These are phyloP conservation scores for Venturia asperata DNA, from an alignment of 2,329 filamentous ascomycete species.

Conservation along the genomic window DNA sequence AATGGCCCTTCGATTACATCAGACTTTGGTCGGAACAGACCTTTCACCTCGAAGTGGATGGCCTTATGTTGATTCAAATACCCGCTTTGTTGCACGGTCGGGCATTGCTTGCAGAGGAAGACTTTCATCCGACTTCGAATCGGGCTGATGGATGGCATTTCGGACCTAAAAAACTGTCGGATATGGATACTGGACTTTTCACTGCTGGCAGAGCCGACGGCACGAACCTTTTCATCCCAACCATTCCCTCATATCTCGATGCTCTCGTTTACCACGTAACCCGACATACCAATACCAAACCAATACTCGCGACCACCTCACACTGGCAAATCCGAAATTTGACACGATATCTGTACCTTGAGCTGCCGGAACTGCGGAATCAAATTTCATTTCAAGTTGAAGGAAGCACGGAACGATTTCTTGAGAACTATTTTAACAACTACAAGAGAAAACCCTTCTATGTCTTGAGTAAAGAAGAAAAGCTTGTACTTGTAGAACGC, in stretches of 20 bases:
- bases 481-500: background rate
- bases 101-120: background rate
- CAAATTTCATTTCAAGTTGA: background rate
- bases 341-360: slow-evolving; percentile 6
- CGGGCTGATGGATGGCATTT: slow-evolving; percentile 13
- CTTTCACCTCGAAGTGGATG: slow-evolving; percentile 9
- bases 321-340: slow-evolving; percentile 11
- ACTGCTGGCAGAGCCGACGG: background rate
- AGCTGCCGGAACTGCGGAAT: slow-evolving; percentile 10
- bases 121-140: slow-evolving; percentile 15
- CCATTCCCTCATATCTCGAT: slow-evolving; percentile 11
- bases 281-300: slow-evolving; percentile 11
- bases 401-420: slow-evolving; percentile 14
- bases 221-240: slow-evolving; percentile 13
- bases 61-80: slow-evolving; percentile 5
- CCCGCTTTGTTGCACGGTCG: background rate
- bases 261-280: slow-evolving; percentile 9
- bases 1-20: slow-evolving; percentile 6
- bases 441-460: slow-evolving; percentile 16
- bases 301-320: slow-evolving; percentile 8
- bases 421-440: slow-evolving; percentile 6
- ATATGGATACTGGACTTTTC: background rate
- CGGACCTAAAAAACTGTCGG: slow-evolving; percentile 6
- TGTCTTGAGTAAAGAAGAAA: slow-evolving; percentile 10
- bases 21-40: slow-evolving; percentile 10